Conservation (phyloP, 2,329 filamentous ascomycete genomes). For the Colletotrichum siamense region DNA sequence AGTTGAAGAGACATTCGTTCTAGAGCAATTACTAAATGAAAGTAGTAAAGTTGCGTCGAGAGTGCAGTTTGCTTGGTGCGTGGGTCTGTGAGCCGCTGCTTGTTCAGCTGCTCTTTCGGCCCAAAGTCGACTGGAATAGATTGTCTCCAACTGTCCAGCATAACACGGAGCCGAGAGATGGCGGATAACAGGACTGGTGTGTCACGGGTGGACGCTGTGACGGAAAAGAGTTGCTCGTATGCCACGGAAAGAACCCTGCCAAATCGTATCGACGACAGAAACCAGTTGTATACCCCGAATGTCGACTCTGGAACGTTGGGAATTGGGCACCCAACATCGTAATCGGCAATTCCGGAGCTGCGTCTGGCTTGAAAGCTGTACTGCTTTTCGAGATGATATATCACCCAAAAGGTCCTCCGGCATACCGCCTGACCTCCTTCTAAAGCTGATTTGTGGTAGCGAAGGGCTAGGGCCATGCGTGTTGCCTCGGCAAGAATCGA, state of each 20-base stretch:
- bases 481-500: background rate
- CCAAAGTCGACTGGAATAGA: background rate
- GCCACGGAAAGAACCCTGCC: background rate
- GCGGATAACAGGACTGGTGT: background rate
- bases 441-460: background rate
- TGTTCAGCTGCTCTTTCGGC: background rate
- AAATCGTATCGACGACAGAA: background rate
- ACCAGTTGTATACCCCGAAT: background rate
- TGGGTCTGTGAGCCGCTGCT: background rate
- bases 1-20: background rate
- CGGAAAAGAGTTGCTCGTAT: background rate
- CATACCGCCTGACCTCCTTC: background rate
- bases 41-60: background rate
- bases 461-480: background rate
- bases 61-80: background rate
- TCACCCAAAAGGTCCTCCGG: background rate
- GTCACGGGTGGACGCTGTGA: background rate
- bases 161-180: background rate
- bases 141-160: background rate
- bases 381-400: background rate
- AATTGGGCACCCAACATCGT: background rate
- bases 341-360: background rate
- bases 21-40: background rate
- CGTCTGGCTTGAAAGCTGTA: background rate
- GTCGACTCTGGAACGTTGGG: background rate